Base-by-base conservation (phyloP, 2,329 filamentous ascomycete species). In the Colletotrichum ledebouriae region DNA sequence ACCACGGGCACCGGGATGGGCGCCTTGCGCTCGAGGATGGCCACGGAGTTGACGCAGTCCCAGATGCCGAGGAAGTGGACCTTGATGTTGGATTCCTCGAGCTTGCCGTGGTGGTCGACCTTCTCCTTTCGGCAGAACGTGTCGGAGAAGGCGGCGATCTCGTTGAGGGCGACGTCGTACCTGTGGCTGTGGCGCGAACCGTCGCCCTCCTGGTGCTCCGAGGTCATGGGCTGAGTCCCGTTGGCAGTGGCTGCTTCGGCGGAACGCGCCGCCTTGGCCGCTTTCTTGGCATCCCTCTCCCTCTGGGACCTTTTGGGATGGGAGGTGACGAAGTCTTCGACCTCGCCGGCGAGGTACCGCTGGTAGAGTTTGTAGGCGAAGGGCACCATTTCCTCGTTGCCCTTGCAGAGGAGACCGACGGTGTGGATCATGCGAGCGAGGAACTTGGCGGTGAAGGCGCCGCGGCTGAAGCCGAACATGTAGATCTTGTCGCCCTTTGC, bases 11-110 rank as follows among this genome's bases (percentile, higher is more conserved):
- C 76, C 4, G 81, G 81, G 29, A 78, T 73, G n/a, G 75, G 78
- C 25, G 78, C 75, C 61, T 76, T 81, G 0, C 72, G 73, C 66
- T 82, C 80, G 29, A 82, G 68, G 13, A 82, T 77, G 6, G 81
- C 78, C 7, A 87, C 84, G 3, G 82, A 84, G 72, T 84, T 85
- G 47, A 87, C 85, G 67, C 82, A 85, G 71, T 87, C 85, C 77
- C 84, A 87, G 47, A 87, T 78, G 1, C 85, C 85, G n/a, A 87
- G 81, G 74, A 87, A 87, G 73, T 84, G 83, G 6, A 86, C 80
- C 50, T 81, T 82, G 57, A 85, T 82, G 50, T 82, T 80, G 17
- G 75, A 73, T 46, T 76, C 73, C 6, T 71, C 67, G 10, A 57
- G 7, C 33, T 63, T 29, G 0, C 55, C 71, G 39, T 71, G 71